Evolutionary conservation across 2,329 filamentous ascomycete species (phyloP), one percentile per base, ranked within the genome.

Genomic region (Curvularia sp.): DNA sequence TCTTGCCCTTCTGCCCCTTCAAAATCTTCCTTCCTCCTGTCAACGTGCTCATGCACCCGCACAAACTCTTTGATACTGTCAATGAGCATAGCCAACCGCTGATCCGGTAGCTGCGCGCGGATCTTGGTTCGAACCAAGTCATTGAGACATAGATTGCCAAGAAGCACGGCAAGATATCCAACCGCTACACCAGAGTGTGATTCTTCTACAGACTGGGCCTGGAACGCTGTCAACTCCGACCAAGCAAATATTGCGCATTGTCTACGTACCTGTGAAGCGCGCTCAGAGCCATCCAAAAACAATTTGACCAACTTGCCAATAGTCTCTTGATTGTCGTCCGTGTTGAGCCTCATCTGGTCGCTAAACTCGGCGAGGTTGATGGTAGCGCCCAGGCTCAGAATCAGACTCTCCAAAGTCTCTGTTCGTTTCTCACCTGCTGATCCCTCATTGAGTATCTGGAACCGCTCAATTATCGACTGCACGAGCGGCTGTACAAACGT

Each of bases 301-400:
- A 89, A 79, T 39, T 78, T 77, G 31, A 91, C 81, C 35, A 96
- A 81, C 49, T 78, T 78, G 49, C 87, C 83, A 35, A 93, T 77
- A 7, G 86, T 80, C 69, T 74, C 78, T 57, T 72, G 69, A 39
- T 63, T 76, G 54, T 72, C 76, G 56, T 65, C 60, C 0, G 73
- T 65, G 18, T 72, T 69, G 4, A 59, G 47, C 58, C 77, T 70
- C 54, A 90, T 88, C 22, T 82, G 75, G 15, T 87, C 81, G 69
- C 88, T 92, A 71, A 92, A 89, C 74, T 97, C 93, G 8, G 91
- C 86, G 54, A 97, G 85, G 70, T 97, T 97, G 75, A 96, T 96
- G 77, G 94, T 85, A 22, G 92, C 86, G 0, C 92, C 93, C 39
- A 97, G 81, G 52, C 91, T 85, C 42, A 97, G 83, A 49, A 97